Base-by-base conservation (phyloP, 1,284 basidiomycete genomes). In the Cystobasidium sp. region DNA sequence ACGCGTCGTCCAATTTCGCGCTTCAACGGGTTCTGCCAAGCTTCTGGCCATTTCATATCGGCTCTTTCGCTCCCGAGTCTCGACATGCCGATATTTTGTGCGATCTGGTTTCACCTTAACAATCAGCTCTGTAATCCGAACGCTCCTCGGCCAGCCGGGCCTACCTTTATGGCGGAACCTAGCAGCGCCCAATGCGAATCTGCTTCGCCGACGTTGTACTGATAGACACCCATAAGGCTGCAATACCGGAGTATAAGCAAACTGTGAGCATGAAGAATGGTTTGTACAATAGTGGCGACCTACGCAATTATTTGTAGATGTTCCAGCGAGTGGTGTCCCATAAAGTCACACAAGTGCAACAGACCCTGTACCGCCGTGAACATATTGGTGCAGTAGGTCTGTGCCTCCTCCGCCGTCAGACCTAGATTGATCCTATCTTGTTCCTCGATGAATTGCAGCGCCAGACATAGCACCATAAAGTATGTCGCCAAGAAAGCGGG, bases 181-280 rank as follows among this genome's bases (percentile, higher is more conserved):
- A 81, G 74, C 3, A 81, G 69, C 0, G 78, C 78, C 78, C 78
- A 81, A 22, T 80, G 79, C 1, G 76, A 77, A 43, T 81, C 80
- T 22, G 80, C 75, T 64, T 80, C 76, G 22, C 79, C 79, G 39
- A 79, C 77, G 52, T 80, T 79, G 77, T 81, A 79, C 64, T 79
- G 78, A 52, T 81, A 81, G n/a, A 80, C 78, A 39, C 80, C 79
- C 56, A 80, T 78, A 4, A 81, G 73, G 9, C 66, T 59, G 66
- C 39, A 47, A 43, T 22, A n/a, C 7, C 39, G 7, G 5, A 49
- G n/a, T 9, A 44, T 7, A 14, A 62, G 8, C 3, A 43, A 4
- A 3, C 10, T 47, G 14, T 51, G 43, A 20, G 47, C 31, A 24
- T 61, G 53, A n/a, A n/a, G 10, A 24, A 8, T 16, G 7, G 18